Evolutionary conservation across 495 filamentous ascomycete species (phyloP), one percentile per base, ranked within the genome.

Genomic region (Daldinia caldariorum): DNA sequence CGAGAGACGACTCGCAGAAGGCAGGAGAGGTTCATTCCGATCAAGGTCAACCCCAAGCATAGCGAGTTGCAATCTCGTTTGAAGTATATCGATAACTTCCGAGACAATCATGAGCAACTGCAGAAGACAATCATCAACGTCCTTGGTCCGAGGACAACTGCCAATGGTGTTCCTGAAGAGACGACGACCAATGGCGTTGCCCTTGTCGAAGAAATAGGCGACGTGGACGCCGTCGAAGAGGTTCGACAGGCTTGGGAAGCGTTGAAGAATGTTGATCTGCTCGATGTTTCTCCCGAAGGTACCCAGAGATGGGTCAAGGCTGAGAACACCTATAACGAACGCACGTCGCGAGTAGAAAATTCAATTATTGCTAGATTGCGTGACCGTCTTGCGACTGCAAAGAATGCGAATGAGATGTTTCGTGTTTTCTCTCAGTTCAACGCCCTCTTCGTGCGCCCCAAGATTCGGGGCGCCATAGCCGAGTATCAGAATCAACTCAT

Each of bases 361-460:
- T 97, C 96, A 10, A 99, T 99, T 77, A 99, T 99, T 77, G 93
- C 95, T 61, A 88, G 94, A 38, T 82, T 99, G 9, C 86, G 96
- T 73, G 95, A 99, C 80, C 91, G 95, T 45, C 84, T 99, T 57
- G 95, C 94, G 2, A 97, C 92, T 3, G 94, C 95, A 12, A 98
- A 94, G 84, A 94, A 90, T 58, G 95, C 95, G 20, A 98, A 96
- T 76, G 95, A 98, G 77, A 99, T 98, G 95, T 99, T 99, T 78
- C 92, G 96, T 39, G 95, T 99, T 51, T 98, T 98, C 77, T 99
- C 95, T 18, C 97, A 97, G 75, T 99, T 99, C 85, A 99, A 99
- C 75, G 96, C 95, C 31, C 89, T 99, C 54, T 94, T 99, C 74
- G 94, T 99, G 54, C 88, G 95, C 32, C 96, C 96, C 16, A 98